Evolutionary conservation across 2,329 filamentous ascomycete species (phyloP), one percentile per base, ranked within the genome.

Genomic region (Penicillium italicum): DNA sequence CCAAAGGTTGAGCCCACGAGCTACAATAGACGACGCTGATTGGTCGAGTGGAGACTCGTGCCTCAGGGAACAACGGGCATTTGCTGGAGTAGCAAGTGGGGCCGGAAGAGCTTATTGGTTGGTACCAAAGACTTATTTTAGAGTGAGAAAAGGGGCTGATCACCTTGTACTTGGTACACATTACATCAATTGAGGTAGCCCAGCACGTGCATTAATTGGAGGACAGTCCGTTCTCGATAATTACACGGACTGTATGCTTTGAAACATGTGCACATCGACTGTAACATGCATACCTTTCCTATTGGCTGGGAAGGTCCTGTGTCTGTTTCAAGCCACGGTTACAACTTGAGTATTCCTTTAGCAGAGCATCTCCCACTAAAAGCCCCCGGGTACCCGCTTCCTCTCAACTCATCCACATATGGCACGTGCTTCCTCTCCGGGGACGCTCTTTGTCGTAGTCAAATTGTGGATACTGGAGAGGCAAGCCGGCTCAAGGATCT

Each of bases 1-100:
- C 40, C 40, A 42, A 42, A 42, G 14, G 24, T 42, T 68, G 26
- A 30, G 65, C 64, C 65, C 70, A 73, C 70, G 69, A 67, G 69
- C 57, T 49, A 44, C 45, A 59, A 59, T 41, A 9, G 50, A 7
- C 46, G 26, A 22, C 30, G 36, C 24, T 69, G 60, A 72, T 72
- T 70, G 70, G 70, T 50, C 40, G 42, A 34, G 53, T 30, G 47
- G 37, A 54, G 53, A 50, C 56, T 58, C 59, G 60, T 63, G 62
- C 58, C 50, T 53, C 58, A 65, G 56, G 53, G 54, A 59, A 50
- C 63, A 63, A 68, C 62, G 68, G 64, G 59, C 53, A 65, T 65
- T 65, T 61, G 69, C 63, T 65, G 62, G 53, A 51, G 30, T 53
- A 50, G 7, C 33, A 22, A 37, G 53, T 58, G 57, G 61, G 58